phyloP scores from a whole-genome alignment of 352 stramenopile species.

The Peronospora destructor region DNA sequence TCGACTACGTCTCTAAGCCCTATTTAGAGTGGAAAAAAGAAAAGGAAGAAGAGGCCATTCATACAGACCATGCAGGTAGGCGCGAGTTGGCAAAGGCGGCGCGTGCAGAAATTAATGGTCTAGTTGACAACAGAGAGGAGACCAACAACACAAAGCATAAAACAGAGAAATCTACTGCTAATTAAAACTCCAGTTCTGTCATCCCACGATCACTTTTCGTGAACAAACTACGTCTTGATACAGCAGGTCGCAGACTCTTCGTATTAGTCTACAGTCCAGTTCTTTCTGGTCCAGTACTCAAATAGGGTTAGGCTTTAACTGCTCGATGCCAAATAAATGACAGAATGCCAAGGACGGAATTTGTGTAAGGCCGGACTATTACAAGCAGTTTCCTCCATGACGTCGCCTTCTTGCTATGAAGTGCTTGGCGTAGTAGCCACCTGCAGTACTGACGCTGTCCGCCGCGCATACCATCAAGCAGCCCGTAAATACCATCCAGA shows the following conservation, averaged over 20 bases:
- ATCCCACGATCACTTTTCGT: background rate
- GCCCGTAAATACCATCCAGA: constrained; percentile 57
- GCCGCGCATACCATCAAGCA: constrained; percentile 62
- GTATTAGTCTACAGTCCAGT: too few relatives aligned
- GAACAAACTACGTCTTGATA: background rate
- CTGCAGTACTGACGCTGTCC: constrained; percentile 56
- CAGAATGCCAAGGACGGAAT: constrained; percentile 17
- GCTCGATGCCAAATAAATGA: background rate
- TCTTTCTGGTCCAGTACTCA: too few relatives aligned
- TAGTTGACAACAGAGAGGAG: constrained; percentile 1
- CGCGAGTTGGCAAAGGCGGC: constrained; percentile 34
- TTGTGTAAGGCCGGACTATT: background rate
- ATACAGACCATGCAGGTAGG: constrained; percentile 35
- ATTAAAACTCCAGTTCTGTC: constrained; percentile 4
- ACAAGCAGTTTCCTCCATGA: background rate
- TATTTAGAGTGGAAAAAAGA: constrained; percentile 67
- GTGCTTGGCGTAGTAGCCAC: constrained; percentile 36
- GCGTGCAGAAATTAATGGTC: constrained; percentile 11
- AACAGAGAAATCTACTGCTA: background rate
- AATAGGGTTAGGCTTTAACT: too few relatives aligned
- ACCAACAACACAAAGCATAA: background rate
- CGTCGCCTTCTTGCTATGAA: constrained; percentile 42
- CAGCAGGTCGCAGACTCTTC: background rate
- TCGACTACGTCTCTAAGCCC: constrained; percentile 54
- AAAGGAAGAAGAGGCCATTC: constrained; percentile 53